Evolutionary conservation across 345 rosid species (phyloP), one percentile per base, ranked within the genome.

Genomic region (Camelina hispida): DNA sequence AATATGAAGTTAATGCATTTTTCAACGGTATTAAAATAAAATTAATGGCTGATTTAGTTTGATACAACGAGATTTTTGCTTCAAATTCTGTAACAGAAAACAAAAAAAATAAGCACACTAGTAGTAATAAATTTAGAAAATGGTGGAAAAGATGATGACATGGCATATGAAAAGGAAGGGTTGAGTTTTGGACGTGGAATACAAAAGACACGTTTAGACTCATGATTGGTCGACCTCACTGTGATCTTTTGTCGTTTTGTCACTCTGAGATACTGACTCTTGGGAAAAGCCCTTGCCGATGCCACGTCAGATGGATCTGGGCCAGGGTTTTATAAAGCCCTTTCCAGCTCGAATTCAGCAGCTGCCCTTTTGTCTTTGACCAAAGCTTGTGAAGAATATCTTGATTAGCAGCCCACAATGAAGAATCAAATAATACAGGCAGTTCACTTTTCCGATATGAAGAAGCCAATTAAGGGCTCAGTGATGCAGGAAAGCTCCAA

Each of bases 261-360:
- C 34, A 35, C 48, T 15, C 12, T 56, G 58, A 35, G 40, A 60
- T 11, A 48, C 48, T 47, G 48, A 71, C 37, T 1, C 47, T 10
- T 25, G 48, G 11, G 75, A 60, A 60, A 71, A 40, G 52, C 66
- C 43, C 48, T 37, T 35, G 9, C 61, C 10, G 47, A 46, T 56
- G 72, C 72, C 76, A 77, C 76, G 77, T 65, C 62, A 20, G 50
- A 66, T 14, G 2, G 9, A 47, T 23, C 28, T 77, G 80, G 80
- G 72, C 75, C 70, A 30, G 48, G 7, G 35, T 17, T 48, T 28
- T 0, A 6, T 12, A 68, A 75, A 28, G 60, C 64, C 68, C 68
- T 50, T 40, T 58, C 22, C 22, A 20, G 22, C 22, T 20, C 22
- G 22, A 20, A 20, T 20, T 15, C 14, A 53, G 62, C 7, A 28